A percentile compares a stretch with the other conserved stretches of the same genome.
Evolutionary conservation across 2,329 filamentous ascomycete species (phyloP).

Genomic region (Sordariomycetes sp.): DNA sequence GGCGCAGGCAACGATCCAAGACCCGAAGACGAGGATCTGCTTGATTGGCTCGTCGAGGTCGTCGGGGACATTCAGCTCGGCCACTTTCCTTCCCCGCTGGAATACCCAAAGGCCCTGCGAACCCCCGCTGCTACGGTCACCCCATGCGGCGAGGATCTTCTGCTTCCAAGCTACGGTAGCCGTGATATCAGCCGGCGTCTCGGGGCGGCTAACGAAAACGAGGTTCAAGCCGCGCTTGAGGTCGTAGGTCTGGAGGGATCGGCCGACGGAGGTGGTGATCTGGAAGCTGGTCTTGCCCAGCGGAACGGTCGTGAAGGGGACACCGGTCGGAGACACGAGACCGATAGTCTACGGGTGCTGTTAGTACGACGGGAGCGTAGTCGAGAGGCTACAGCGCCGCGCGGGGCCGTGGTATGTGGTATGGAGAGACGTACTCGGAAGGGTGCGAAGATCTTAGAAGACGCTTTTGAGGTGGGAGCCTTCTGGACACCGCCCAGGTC

Average conservation of each 20-base stretch:
- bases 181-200: slow-evolving; percentile 78
- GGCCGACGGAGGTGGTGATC: slow-evolving; percentile 88
- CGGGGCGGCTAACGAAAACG: slow-evolving; percentile 84
- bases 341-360: slow-evolving; percentile 62
- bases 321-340: slow-evolving; percentile 78
- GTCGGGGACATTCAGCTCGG: slow-evolving; percentile 57
- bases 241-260: slow-evolving; percentile 91
- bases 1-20: slow-evolving; percentile 80
- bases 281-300: slow-evolving; percentile 93
- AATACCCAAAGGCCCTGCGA: slow-evolving; percentile 76
- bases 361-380: neutral
- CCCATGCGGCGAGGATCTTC: slow-evolving; percentile 83
- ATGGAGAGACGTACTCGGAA: slow-evolving; percentile 59
- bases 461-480: slow-evolving; percentile 28
- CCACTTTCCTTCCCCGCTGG: slow-evolving; percentile 78
- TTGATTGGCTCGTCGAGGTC: slow-evolving; percentile 61
- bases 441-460: slow-evolving; percentile 82
- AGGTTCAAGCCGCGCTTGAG: slow-evolving; percentile 81
- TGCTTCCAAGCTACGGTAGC: slow-evolving; percentile 84
- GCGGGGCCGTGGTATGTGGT: neutral
- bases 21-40: slow-evolving; percentile 73
- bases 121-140: slow-evolving; percentile 40
- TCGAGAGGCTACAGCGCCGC: neutral
- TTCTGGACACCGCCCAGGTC: slow-evolving; percentile 22
- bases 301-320: slow-evolving; percentile 82